These are phyloP conservation scores for Baudoinia panamericana DNA, from an alignment of 495 filamentous ascomycete species.

Conservation along the genomic window DNA sequence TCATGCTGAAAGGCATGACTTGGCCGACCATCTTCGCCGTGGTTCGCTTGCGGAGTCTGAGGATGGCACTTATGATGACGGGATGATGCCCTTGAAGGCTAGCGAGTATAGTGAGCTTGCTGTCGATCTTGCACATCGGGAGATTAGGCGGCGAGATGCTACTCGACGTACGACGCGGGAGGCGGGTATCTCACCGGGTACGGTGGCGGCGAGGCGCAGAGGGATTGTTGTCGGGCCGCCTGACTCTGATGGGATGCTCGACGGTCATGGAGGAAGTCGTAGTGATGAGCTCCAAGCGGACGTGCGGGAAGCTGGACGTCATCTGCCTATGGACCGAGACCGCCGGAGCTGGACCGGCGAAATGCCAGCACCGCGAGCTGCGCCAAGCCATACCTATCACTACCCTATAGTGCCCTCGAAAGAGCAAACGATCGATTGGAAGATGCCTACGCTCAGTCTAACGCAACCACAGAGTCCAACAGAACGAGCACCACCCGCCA, in stretches of 20 bases:
- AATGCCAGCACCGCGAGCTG: neutral
- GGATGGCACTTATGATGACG: slow-evolving; percentile 3
- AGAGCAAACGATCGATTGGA: slow-evolving; percentile 11
- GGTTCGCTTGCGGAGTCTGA: too few species aligned
- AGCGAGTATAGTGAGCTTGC: slow-evolving; percentile 62
- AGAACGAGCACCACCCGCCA: slow-evolving; percentile 12
- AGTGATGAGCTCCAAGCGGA: neutral
- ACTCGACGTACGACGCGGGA: slow-evolving; percentile 42
- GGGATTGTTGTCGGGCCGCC: slow-evolving; percentile 29
- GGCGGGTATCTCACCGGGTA: slow-evolving; percentile 41
- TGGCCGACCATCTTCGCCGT: too few species aligned
- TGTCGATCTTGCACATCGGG: slow-evolving; percentile 59
- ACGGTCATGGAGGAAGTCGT: neutral
- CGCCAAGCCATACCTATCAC: slow-evolving; percentile 10
- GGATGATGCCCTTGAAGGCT: slow-evolving; percentile 41
- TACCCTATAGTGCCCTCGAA: slow-evolving; percentile 20
- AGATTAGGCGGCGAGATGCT: slow-evolving; percentile 56
- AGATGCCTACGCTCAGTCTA: slow-evolving; percentile 6
- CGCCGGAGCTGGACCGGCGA: neutral
- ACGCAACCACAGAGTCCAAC: neutral
- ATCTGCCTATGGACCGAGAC: neutral
- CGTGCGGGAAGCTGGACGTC: slow-evolving; percentile 6
- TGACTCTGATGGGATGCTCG: slow-evolving; percentile 16
- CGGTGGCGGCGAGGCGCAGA: slow-evolving; percentile 42
- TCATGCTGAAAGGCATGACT: too few species aligned